These are phyloP conservation scores for Lactifluus volemus DNA, from an alignment of 768 basidiomycete species.

Conservation along the genomic window DNA sequence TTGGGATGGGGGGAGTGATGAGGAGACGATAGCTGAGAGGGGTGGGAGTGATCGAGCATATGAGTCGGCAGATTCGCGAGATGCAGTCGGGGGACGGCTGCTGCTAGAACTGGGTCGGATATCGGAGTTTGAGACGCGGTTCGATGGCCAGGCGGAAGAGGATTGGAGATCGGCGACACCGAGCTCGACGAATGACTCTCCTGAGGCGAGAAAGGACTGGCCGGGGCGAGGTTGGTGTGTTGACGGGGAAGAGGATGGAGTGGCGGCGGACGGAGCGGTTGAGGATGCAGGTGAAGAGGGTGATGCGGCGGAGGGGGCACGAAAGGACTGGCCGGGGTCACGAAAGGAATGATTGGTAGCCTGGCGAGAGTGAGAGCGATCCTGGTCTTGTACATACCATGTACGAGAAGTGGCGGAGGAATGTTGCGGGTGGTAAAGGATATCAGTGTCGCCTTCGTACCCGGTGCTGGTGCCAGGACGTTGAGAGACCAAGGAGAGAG, in stretches of 20 bases:
- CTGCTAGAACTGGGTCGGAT: constrained; percentile 39
- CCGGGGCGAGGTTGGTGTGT: constrained; percentile 25
- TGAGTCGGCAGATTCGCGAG: constrained; percentile 32
- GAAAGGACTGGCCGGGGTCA: constrained; percentile 75
- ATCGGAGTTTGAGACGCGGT: constrained; percentile 25
- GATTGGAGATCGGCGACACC: constrained; percentile 30
- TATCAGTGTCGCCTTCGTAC: constrained; percentile 44
- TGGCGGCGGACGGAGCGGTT: constrained; percentile 19
- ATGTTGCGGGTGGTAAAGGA: constrained; percentile 25
- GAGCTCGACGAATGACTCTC: constrained; percentile 38
- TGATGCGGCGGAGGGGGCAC: constrained; percentile 43
- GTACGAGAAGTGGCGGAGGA: constrained; percentile 21
- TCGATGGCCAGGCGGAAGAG: constrained; percentile 17
- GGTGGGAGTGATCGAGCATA: constrained; percentile 53
- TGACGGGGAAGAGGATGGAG: constrained; percentile 23
- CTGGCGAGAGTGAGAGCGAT: constrained; percentile 30
- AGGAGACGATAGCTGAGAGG: constrained; percentile 70
- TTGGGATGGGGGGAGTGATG: constrained; percentile 37
- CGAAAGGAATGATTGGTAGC: constrained; percentile 61
- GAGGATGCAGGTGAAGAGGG: constrained; percentile 31
- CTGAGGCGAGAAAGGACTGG: constrained; percentile 66
- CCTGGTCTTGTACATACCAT: constrained; percentile 37
- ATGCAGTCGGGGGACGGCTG: constrained; percentile 48
- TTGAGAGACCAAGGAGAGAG: constrained; percentile 30
- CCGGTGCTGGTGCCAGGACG: constrained; percentile 70